Base-by-base conservation (phyloP, 441 rosid genomes). In the Pelargonium cotyledonis region DNA sequence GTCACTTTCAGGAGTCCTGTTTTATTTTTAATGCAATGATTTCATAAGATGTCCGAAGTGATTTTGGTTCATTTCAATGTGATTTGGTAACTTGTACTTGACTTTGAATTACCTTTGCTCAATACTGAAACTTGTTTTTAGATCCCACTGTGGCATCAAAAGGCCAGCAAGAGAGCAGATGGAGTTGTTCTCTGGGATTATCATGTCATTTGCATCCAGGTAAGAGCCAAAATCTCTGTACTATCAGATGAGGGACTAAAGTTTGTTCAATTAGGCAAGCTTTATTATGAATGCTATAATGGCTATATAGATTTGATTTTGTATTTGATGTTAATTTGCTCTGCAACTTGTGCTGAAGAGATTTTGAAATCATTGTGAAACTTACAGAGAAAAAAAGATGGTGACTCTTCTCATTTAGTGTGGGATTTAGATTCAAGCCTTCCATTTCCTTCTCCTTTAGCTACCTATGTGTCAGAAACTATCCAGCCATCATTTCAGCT, bases 61-160 rank as follows among this genome's bases (percentile, higher is more conserved):
- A 51, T n/a, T 51, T n/a, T 51, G 58, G n/a, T 6, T 51, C 58
- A 51, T 51, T 51, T 51, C 58, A 14, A 6, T n/a, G 6, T 11
- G 58, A 16, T 51, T 51, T 51, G n/a, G 58, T 5, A 51, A 47
- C 23, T 65, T 64, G 58, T 5, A 43, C 23, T n/a, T 47, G 40
- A 1, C 23, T 41, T 21, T 53, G 62, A 49, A 68, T 65, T 66
- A 49, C 63, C 2, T 40, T 60, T 41, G 40, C 55, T 9, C n/a
- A 8, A 18, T 69, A 51, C 31, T 63, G 66, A 51, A 12, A 61
- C 12, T 43, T 57, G 21, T 29, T 12, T 29, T 26, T 69, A 92
- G 97, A 79, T 89, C 74, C 96, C 98, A 14, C 72, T 89, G 41
- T 92, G 98, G 98, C 83, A 92, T 86, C 95, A 89, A 73, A 86